These are phyloP conservation scores for Phytophthora uliginosa DNA, from an alignment of 352 stramenopile species.

Conservation along the genomic window DNA sequence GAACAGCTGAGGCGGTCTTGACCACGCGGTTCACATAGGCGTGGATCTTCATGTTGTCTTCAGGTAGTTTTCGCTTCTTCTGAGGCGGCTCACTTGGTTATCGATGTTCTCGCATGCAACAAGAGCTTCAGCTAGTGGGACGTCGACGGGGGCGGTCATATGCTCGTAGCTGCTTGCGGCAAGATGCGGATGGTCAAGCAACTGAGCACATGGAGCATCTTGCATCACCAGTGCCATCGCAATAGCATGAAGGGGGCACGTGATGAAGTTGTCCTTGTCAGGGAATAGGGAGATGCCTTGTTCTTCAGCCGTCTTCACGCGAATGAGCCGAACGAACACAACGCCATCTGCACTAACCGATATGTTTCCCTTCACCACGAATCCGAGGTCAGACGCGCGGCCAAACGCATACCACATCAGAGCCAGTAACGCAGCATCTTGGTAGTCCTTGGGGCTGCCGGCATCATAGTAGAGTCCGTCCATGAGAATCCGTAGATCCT, in stretches of 20 bases:
- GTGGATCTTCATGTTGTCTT: constrained; percentile 8
- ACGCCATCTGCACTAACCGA: background rate
- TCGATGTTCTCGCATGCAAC: background rate
- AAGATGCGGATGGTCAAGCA: too few species aligned
- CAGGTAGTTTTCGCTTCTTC: background rate
- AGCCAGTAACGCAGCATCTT: too few species aligned
- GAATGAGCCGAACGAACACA: constrained; percentile 17
- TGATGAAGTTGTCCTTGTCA: constrained; percentile 16
- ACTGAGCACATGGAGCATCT: background rate
- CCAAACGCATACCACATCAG: too few species aligned
- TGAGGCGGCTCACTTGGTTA: too few species aligned
- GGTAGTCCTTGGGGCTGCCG: too few species aligned
- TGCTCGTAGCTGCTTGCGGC: background rate
- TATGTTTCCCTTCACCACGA: too few species aligned
- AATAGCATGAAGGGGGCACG: constrained; percentile 3
- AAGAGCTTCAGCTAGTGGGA: background rate
- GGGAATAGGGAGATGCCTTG: constrained; percentile 3
- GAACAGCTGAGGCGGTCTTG: too few species aligned
- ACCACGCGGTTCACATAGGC: background rate
- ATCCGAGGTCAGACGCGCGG: too few species aligned
- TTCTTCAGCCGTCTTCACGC: constrained; percentile 1
- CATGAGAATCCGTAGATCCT: too few species aligned
- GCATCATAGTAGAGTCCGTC: too few species aligned
- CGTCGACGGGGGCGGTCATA: background rate
- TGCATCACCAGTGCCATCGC: constrained; percentile 7